phyloP scores from a whole-genome alignment of 192 early-diverging fungal genomes.

The Entomortierella lignicola region DNA sequence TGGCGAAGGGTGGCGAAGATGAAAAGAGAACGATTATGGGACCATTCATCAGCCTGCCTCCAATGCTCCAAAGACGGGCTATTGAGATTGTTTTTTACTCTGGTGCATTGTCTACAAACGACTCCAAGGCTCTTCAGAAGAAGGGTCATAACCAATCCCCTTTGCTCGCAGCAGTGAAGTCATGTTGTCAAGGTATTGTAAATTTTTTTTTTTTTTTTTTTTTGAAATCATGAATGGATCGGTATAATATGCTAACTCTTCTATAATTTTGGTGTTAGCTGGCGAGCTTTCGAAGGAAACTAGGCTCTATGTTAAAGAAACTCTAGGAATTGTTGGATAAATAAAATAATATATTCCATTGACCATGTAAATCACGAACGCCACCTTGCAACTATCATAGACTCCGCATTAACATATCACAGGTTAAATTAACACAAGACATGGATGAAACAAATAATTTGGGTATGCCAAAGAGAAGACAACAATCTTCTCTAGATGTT shows the following conservation, averaged over 20 bases:
- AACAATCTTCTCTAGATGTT: neutral
- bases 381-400: no score
- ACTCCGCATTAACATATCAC: no score
- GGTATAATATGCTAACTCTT: neutral
- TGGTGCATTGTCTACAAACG: conserved; percentile 2
- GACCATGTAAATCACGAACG: neutral
- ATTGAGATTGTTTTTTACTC: conserved; percentile 62
- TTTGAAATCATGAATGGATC: neutral
- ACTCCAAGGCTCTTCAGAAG: neutral
- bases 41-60: conserved; percentile 55
- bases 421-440: no score
- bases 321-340: conserved; percentile 26
- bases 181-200: conserved; percentile 39
- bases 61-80: conserved; percentile 56
- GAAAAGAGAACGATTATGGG: conserved; percentile 54
- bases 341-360: neutral
- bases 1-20: conserved; percentile 16
- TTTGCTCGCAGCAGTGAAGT: conserved; percentile 37
- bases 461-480: conserved; percentile 8
- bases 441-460: neutral
- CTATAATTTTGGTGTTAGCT: neutral
- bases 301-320: conserved; percentile 42
- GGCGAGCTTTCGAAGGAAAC: conserved; percentile 39
- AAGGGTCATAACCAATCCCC: conserved; percentile 15
- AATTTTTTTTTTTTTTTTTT: neutral